Conservation (phyloP, 2,329 filamentous ascomycete species). For the Calonectria hongkongensis region DNA sequence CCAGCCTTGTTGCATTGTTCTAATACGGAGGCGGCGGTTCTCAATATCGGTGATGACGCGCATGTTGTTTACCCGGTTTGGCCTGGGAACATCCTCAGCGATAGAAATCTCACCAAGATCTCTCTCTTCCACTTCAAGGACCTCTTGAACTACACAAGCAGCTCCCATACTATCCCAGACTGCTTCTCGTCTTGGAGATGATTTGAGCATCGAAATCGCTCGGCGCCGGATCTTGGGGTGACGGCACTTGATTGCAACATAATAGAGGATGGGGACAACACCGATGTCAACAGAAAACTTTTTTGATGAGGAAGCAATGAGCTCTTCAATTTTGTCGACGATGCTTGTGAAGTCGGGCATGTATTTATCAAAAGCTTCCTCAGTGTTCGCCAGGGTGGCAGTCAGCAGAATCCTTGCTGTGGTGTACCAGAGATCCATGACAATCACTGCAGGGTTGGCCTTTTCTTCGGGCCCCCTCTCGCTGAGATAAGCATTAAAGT, state of each 20-base stretch:
- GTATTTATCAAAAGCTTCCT: constrained; percentile 33
- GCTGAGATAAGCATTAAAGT: constrained; percentile 32
- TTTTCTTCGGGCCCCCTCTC: constrained; percentile 1
- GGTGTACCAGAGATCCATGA: constrained; percentile 43
- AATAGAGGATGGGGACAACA: constrained; percentile 42
- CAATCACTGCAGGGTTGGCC: constrained; percentile 17
- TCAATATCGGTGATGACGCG: constrained; percentile 36
- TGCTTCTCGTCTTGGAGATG: constrained; percentile 40
- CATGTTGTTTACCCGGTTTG: constrained; percentile 36
- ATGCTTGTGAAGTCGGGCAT: constrained; percentile 36
- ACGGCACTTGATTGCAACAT: constrained; percentile 45
- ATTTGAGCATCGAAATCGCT: constrained; percentile 36
- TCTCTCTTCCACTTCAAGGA: constrained; percentile 41
- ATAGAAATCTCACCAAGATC: constrained; percentile 20
- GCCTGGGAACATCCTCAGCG: constrained; percentile 34
- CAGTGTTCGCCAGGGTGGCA: constrained; percentile 25
- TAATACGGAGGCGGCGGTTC: constrained; percentile 33
- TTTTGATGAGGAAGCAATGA: constrained; percentile 26
- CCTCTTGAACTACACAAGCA: constrained; percentile 30
- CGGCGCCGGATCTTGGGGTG: constrained; percentile 40
- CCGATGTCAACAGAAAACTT: constrained; percentile 41
- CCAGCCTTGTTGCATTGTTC: constrained; percentile 30
- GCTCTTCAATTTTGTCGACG: constrained; percentile 18
- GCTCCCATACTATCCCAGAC: constrained; percentile 47
- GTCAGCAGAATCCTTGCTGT: constrained; percentile 36